These are phyloP conservation scores for Aspergillus hiratsukae DNA, from an alignment of 2,329 filamentous ascomycete species.

Conservation along the genomic window DNA sequence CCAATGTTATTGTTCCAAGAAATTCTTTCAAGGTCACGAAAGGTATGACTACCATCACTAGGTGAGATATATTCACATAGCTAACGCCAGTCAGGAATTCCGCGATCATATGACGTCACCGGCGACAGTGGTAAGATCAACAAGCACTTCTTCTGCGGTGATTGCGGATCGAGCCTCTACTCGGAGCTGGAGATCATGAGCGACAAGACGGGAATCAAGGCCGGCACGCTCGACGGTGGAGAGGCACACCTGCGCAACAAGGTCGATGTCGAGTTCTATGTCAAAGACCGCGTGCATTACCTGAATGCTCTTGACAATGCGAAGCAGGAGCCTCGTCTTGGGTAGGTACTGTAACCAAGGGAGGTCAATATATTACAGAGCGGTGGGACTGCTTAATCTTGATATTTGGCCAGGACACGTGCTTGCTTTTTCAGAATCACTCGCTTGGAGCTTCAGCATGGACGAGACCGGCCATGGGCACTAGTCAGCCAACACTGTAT, in stretches of 20 bases:
- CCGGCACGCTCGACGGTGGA: slow-evolving; percentile 48
- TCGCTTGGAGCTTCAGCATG: too few relatives aligned
- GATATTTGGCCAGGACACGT: too few relatives aligned
- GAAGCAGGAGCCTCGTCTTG: slow-evolving; percentile 42
- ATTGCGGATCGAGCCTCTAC: slow-evolving; percentile 50
- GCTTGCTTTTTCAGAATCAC: too few relatives aligned
- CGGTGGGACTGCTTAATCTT: too few relatives aligned
- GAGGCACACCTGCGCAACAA: slow-evolving; percentile 41
- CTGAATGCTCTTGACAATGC: slow-evolving; percentile 41
- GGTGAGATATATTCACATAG: background rate
- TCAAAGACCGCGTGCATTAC: slow-evolving; percentile 47
- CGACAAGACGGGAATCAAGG: slow-evolving; percentile 49
- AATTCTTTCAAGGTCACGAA: slow-evolving; percentile 47
- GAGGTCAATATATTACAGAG: background rate
- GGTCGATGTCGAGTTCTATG: slow-evolving; percentile 51
- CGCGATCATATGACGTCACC: slow-evolving; percentile 45
- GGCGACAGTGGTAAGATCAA: slow-evolving; percentile 53
- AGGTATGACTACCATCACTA: slow-evolving; percentile 27
- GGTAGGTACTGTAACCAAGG: slow-evolving; percentile 1
- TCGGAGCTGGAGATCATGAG: slow-evolving; percentile 53
- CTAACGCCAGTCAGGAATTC: slow-evolving; percentile 32
- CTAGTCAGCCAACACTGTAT: too few relatives aligned
- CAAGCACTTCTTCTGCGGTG: slow-evolving; percentile 53
- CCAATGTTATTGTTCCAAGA: slow-evolving; percentile 50
- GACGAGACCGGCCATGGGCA: too few relatives aligned